A percentile compares a stretch with the other conserved stretches of the same genome.
phyloP scores from a whole-genome alignment of 768 basidiomycete species.

The Podaxis sp. region DNA sequence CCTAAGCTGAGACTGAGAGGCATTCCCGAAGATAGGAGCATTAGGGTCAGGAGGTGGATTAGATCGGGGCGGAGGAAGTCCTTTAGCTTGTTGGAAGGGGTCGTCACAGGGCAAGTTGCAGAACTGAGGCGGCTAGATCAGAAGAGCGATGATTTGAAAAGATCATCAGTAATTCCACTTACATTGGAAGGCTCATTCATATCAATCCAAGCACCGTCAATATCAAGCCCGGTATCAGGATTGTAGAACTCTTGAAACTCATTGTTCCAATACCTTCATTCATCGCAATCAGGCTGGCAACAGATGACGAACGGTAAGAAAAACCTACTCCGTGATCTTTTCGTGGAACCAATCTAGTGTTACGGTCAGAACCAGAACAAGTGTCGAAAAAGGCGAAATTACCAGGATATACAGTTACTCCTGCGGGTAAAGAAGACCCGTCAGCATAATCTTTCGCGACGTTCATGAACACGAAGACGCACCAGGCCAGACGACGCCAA shows the following conservation, averaged over 20 bases:
- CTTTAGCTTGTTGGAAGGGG: slow-evolving; percentile 56
- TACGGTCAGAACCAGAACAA: neutral
- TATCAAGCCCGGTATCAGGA: slow-evolving; percentile 53
- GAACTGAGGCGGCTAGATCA: slow-evolving; percentile 38
- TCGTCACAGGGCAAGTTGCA: slow-evolving; percentile 61
- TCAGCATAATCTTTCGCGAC: slow-evolving; percentile 46
- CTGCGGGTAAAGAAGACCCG: neutral
- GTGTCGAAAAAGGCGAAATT: neutral
- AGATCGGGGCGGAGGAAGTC: slow-evolving; percentile 52
- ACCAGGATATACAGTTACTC: slow-evolving; percentile 13
- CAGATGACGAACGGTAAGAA: neutral
- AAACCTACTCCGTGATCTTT: slow-evolving; percentile 44
- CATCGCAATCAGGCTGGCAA: neutral
- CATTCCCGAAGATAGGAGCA: slow-evolving; percentile 44
- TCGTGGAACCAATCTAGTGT: slow-evolving; percentile 59
- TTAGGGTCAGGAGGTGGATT: slow-evolving; percentile 50
- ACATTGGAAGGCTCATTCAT: slow-evolving; percentile 76
- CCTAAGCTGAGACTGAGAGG: slow-evolving; percentile 15
- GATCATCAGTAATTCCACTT: slow-evolving; percentile 16
- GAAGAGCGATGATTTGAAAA: neutral
- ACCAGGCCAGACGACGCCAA: neutral
- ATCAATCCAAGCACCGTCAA: slow-evolving; percentile 74
- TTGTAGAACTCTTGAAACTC: slow-evolving; percentile 60
- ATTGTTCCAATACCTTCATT: slow-evolving; percentile 56
- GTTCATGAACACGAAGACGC: slow-evolving; percentile 20